A percentile compares a stretch with the other conserved stretches of the same genome.
These are phyloP conservation scores for Globisporangium irregulare DNA, from an alignment of 352 stramenopile species.

Conservation along the genomic window DNA sequence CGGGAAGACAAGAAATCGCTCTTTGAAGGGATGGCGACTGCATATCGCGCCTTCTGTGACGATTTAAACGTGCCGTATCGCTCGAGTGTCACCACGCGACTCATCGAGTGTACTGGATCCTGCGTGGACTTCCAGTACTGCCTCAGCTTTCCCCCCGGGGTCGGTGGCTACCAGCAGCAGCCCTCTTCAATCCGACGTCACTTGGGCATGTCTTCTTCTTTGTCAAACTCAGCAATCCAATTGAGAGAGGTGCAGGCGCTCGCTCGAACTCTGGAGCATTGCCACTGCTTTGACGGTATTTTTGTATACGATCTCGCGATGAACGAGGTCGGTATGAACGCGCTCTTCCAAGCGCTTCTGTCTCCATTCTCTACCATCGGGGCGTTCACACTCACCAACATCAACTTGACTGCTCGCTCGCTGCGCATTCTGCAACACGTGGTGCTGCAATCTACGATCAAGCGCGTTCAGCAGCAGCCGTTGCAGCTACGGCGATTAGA, in stretches of 20 bases:
- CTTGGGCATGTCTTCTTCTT: background rate
- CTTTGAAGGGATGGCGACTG: constrained; percentile 38
- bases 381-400: constrained; percentile 47
- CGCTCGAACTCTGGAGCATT: constrained; percentile 35
- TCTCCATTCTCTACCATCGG: constrained; percentile 33
- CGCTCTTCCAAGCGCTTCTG: constrained; percentile 52
- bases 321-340: constrained; percentile 33
- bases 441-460: constrained; percentile 54
- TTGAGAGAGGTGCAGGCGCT: constrained; percentile 49
- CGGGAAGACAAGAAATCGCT: background rate
- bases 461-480: constrained; percentile 16
- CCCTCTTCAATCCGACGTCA: constrained; percentile 1
- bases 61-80: constrained; percentile 47
- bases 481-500: constrained; percentile 45
- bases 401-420: constrained; percentile 33
- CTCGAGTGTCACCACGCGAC: constrained; percentile 37
- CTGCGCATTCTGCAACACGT: constrained; percentile 52
- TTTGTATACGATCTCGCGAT: constrained; percentile 48
- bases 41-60: constrained; percentile 65
- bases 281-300: constrained; percentile 42
- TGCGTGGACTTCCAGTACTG: constrained; percentile 70
- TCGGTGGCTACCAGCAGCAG: constrained; percentile 30
- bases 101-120: constrained; percentile 47
- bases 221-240: constrained; percentile 18
- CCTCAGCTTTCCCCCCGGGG: constrained; percentile 32